phyloP scores from a whole-genome alignment of 2,329 filamentous ascomycete genomes.

The Cladophialophora chaetospira region DNA sequence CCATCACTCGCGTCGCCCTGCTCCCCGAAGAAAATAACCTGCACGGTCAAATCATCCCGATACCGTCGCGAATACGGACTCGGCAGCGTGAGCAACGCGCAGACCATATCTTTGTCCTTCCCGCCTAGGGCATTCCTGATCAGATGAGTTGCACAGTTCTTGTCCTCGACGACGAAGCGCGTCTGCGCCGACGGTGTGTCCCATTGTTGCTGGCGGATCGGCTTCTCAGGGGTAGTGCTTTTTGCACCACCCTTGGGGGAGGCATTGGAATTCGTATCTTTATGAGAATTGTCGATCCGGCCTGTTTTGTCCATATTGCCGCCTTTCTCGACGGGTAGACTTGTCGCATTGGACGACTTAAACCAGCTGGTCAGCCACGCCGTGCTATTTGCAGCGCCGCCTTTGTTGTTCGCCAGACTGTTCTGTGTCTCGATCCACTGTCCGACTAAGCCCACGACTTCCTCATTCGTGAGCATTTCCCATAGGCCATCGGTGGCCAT shows the following conservation, averaged over 20 bases:
- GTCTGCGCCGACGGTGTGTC: conserved; percentile 67
- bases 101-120: conserved; percentile 90
- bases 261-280: conserved; percentile 2
- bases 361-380: conserved; percentile 69
- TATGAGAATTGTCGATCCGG: conserved; percentile 39
- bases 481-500: conserved; percentile 95
- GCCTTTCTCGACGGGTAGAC: conserved; percentile 73
- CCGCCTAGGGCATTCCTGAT: conserved; percentile 93
- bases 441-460: conserved; percentile 93
- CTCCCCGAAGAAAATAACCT: conserved; percentile 97
- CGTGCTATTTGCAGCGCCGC: conserved; percentile 49
- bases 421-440: conserved; percentile 89
- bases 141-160: conserved; percentile 93
- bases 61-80: conserved; percentile 90
- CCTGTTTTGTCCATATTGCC: conserved; percentile 58
- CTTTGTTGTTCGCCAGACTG: conserved; percentile 35
- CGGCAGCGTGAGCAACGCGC: conserved; percentile 85
- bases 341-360: conserved; percentile 47
- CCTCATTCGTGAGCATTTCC: conserved; percentile 99
- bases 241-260: conserved; percentile 1
- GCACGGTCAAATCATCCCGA: conserved; percentile 91
- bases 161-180: conserved; percentile 91
- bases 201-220: conserved; percentile 89
- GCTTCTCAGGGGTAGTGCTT: conserved; percentile 45
- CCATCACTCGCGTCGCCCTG: conserved; percentile 65